Conservation (phyloP, 1,139 yeast species). For the Hanseniaspora uvarum region DNA sequence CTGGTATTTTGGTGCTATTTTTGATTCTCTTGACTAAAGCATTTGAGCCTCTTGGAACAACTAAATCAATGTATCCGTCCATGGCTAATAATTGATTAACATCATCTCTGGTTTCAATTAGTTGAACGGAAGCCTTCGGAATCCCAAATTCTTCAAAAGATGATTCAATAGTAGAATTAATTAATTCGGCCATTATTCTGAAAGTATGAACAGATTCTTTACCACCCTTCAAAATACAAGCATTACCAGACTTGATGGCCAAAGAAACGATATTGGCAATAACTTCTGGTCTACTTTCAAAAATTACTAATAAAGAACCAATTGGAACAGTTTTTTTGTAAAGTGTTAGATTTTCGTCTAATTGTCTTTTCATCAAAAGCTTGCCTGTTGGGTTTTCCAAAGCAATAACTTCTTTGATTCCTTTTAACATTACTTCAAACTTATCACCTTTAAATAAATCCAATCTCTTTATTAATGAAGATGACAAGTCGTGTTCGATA, state of each 20-base stretch:
- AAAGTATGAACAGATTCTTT: conserved; percentile 83
- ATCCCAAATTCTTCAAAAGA: conserved; percentile 46
- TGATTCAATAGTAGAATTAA: conserved; percentile 46
- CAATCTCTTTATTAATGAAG: conserved; percentile 68
- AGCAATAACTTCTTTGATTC: conserved; percentile 79
- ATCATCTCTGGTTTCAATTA: conserved; percentile 80
- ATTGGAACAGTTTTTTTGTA: conserved; percentile 85
- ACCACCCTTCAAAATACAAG: conserved; percentile 96
- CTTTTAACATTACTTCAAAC: conserved; percentile 88
- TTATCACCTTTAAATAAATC: conserved; percentile 76
- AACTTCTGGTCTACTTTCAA: conserved; percentile 96
- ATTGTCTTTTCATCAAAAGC: conserved; percentile 64
- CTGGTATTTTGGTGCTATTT: conserved; percentile 83
- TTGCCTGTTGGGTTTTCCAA: conserved; percentile 87
- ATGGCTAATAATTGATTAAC: conserved; percentile 75
- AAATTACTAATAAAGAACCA: conserved; percentile 84
- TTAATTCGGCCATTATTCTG: conserved; percentile 64
- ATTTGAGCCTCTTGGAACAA: conserved; percentile 94
- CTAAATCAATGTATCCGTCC: conserved; percentile 85
- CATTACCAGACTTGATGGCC: conserved; percentile 89
- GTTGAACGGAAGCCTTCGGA: conserved; percentile 71
- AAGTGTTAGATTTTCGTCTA: conserved; percentile 78
- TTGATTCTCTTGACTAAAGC: conserved; percentile 80
- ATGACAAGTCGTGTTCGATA: conserved; percentile 43
- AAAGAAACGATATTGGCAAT: conserved; percentile 94